Base-by-base conservation (phyloP, 768 basidiomycete genomes). In the Termitomyces heimii region DNA sequence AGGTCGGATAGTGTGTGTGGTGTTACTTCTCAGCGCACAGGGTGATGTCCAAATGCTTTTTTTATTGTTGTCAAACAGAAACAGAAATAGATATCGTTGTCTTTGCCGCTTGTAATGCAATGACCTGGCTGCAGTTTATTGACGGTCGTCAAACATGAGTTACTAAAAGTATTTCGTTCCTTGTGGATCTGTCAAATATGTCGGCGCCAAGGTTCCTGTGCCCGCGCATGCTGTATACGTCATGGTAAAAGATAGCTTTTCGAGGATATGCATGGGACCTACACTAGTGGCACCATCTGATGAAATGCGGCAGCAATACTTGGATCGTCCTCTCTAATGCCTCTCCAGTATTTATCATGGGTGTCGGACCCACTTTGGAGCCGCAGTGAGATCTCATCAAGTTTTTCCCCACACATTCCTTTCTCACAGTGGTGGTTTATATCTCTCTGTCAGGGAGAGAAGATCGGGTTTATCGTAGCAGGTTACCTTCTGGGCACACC, bases 311-410 rank as follows among this genome's bases (percentile, higher is more conserved):
- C 42, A 42, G 40, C 26, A 43, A 16, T 37, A 26, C 24, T 24
- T 31, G 32, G 29, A n/a, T 12, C 43, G 32, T 24, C 37, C 35
- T 39, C 3, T 50, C 37, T 18, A 22, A 8, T 16, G 22, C 40
- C 18, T 32, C 26, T 44, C 26, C 29, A 20, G 32, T 13, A 24
- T 18, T 37, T 18, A 31, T 22, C 28, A n/a, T 55, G n/a, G 26
- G 14, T 29, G 52, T 31, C 31, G 13, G 26, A 35, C 24, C 7
- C 16, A n/a, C 39, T 9, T 56, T 53, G 54, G 43, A 48, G 54
- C 50, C 24, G 45, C 39, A 45, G 44, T 43, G 37, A 55, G 53
- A 29, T 52, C 2, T 55, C n/a, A 59, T 54, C 46, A 32, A 31
- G 20, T 7, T 20, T 49, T 35, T 18, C 18, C 34, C n/a, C n/a